Conservation (phyloP, 2,329 filamentous ascomycete species). For the Neurospora crassa region DNA sequence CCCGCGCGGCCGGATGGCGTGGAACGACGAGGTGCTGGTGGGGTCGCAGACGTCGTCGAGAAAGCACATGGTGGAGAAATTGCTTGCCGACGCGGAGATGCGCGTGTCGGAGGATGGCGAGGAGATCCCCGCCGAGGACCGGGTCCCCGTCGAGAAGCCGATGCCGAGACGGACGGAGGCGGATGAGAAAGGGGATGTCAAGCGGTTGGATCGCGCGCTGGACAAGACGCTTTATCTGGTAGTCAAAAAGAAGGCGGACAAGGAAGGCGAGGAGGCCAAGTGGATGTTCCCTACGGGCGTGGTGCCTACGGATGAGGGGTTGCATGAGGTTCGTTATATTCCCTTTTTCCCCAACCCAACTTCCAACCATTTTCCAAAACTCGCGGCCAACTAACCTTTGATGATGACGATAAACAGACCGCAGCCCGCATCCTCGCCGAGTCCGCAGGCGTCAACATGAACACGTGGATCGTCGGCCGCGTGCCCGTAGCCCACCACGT, state of each 20-base stretch:
- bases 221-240: slow-evolving; percentile 81
- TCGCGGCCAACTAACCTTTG: too few species aligned
- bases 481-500: slow-evolving; percentile 77
- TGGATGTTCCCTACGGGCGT: slow-evolving; percentile 79
- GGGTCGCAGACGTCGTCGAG: slow-evolving; percentile 52
- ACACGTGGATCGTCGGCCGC: slow-evolving; percentile 93
- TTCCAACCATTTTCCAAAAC: too few species aligned
- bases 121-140: slow-evolving; percentile 45
- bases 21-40: slow-evolving; percentile 85
- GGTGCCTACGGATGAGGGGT: slow-evolving; percentile 60
- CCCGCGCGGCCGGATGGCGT: slow-evolving; percentile 50
- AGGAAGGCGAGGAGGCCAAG: slow-evolving; percentile 46
- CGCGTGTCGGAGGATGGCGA: slow-evolving; percentile 52
- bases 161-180: slow-evolving; percentile 65
- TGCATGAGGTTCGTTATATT: slow-evolving; percentile 57
- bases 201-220: slow-evolving; percentile 69
- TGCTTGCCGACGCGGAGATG: slow-evolving; percentile 67
- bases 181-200: slow-evolving; percentile 63
- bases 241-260: slow-evolving; percentile 41
- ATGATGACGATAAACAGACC: slow-evolving; percentile 43
- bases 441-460: slow-evolving; percentile 88
- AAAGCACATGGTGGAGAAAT: slow-evolving; percentile 53
- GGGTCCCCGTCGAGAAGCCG: slow-evolving; percentile 61
- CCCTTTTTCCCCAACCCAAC: too few species aligned
- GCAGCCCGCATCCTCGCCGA: slow-evolving; percentile 70